A percentile compares a stretch with the other conserved stretches of the same genome.
Evolutionary conservation across 768 basidiomycete genomes (phyloP).

Genomic region (Phylloporus sp.): DNA sequence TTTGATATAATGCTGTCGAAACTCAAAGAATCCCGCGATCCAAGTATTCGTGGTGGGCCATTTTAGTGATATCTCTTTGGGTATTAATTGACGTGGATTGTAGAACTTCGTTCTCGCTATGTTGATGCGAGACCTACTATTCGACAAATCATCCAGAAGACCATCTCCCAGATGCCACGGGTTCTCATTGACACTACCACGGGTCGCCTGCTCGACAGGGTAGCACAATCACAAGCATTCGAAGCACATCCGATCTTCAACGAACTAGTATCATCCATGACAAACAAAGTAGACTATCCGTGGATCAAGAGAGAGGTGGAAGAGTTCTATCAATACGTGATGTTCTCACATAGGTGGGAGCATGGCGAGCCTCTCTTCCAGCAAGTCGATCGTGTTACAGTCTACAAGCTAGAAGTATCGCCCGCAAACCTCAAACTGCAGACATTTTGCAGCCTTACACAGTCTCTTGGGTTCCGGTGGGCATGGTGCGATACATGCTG

Average conservation of each 20-base stretch:
- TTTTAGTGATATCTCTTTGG: neutral
- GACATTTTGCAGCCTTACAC: neutral
- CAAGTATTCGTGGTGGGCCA: neutral
- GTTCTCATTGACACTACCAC: neutral
- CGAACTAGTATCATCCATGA: too few species aligned
- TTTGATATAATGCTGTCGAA: neutral
- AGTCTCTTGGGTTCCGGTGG: neutral
- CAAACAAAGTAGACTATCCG: neutral
- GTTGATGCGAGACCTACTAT: too few species aligned
- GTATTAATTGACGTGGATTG: neutral
- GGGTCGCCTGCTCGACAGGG: neutral
- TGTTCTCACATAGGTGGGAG: slow-evolving; percentile 3
- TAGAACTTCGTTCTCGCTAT: too few species aligned
- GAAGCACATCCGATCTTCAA: neutral
- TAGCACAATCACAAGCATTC: neutral
- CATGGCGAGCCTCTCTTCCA: neutral
- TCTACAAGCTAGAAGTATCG: too few species aligned
- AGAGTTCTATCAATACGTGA: slow-evolving; percentile 1
- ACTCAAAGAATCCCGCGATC: neutral
- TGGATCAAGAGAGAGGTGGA: neutral
- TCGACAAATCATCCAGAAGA: too few species aligned
- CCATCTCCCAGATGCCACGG: too few species aligned
- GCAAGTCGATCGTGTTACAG: neutral
- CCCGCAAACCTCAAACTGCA: neutral
- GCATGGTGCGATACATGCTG: too few species aligned